A percentile compares a stretch with the other conserved stretches of the same genome.
phyloP scores from a whole-genome alignment of 768 basidiomycete genomes.

The Tricholoma hemisulphureum region DNA sequence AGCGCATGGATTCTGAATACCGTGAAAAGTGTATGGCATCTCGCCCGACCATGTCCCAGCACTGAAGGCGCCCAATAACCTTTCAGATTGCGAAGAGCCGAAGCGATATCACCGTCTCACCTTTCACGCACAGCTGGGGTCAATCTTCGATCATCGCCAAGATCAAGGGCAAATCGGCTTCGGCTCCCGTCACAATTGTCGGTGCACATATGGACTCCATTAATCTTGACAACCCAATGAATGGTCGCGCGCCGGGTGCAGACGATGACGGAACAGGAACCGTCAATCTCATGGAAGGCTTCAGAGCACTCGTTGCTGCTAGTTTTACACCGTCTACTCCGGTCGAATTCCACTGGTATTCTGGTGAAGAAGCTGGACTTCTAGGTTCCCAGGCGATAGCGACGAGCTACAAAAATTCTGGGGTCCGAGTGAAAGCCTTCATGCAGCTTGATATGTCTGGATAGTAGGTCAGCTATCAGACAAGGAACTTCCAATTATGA shows the following conservation, averaged over 20 bases:
- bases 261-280: slow-evolving; percentile 50
- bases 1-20: slow-evolving; percentile 32
- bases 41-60: neutral
- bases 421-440: slow-evolving; percentile 48
- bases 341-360: slow-evolving; percentile 50
- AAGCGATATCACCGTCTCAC: slow-evolving; percentile 27
- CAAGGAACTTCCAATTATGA: neutral
- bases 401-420: slow-evolving; percentile 44
- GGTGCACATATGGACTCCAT: slow-evolving; percentile 45
- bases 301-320: slow-evolving; percentile 37
- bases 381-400: slow-evolving; percentile 56
- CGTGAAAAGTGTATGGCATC: slow-evolving; percentile 16
- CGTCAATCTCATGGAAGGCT: slow-evolving; percentile 44
- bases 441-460: slow-evolving; percentile 44
- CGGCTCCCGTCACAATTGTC: slow-evolving; percentile 34
- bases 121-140: slow-evolving; percentile 33
- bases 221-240: slow-evolving; percentile 37
- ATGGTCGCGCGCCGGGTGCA: slow-evolving; percentile 46
- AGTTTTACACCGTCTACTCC: slow-evolving; percentile 39
- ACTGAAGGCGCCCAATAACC: neutral
- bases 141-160: slow-evolving; percentile 38
- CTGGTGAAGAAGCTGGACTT: slow-evolving; percentile 45
- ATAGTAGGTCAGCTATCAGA: slow-evolving; percentile 25
- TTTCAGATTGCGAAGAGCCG: slow-evolving; percentile 14
- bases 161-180: slow-evolving; percentile 32